Percentiles rank a stretch among this genome's conserved stretches.
Evolutionary conservation across 495 filamentous ascomycete genomes (phyloP).

Genomic region (Tuber umbilicatum): DNA sequence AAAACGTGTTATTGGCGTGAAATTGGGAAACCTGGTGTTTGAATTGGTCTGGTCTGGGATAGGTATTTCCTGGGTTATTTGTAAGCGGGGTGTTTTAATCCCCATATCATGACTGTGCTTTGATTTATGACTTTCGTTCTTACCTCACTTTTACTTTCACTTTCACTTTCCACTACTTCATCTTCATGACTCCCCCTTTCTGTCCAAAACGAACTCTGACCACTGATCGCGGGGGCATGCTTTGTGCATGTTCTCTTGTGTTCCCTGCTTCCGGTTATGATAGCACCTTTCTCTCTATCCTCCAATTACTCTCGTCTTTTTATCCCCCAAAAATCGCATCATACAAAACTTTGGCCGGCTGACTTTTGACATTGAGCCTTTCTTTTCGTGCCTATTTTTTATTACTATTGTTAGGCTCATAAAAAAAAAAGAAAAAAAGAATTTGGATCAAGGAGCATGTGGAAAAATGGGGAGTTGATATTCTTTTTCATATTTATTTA

Average conservation of each 20-base stretch:
- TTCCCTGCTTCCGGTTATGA: neutral
- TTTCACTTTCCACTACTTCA: neutral
- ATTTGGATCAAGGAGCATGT: neutral
- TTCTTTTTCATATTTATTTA: neutral
- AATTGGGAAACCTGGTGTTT: conserved; percentile 1
- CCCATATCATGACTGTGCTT: neutral
- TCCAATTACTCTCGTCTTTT: neutral
- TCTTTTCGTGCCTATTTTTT: neutral
- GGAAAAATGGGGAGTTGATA: neutral
- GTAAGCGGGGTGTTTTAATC: neutral
- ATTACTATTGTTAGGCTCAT: neutral
- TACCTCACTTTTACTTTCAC: neutral
- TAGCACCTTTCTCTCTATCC: neutral
- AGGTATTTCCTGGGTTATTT: neutral
- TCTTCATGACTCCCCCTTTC: neutral
- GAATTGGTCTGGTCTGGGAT: conserved; percentile 3
- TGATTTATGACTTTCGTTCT: neutral
- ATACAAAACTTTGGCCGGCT: neutral
- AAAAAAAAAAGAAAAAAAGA: neutral
- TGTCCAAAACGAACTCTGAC: neutral
- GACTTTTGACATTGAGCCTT: neutral
- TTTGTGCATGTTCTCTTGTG: neutral
- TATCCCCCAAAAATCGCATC: neutral
- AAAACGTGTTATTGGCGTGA: neutral
- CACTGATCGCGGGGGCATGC: neutral